These are phyloP conservation scores for Ramaria sp. DNA, from an alignment of 768 basidiomycete genomes.

Conservation along the genomic window DNA sequence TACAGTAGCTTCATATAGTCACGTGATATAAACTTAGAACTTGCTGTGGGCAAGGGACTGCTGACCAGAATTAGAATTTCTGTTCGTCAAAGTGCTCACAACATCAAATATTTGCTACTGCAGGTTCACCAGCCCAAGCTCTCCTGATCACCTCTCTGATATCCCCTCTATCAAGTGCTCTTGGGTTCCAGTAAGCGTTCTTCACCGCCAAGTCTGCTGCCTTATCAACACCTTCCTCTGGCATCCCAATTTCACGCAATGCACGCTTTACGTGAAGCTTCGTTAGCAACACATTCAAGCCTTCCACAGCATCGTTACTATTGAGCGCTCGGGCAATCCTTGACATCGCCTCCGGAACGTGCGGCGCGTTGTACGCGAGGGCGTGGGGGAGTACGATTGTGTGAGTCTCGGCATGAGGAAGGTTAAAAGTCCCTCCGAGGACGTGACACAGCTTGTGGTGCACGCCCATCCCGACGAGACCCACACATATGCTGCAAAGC, in stretches of 20 bases:
- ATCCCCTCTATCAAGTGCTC: constrained; percentile 25
- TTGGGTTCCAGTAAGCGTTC: constrained; percentile 30
- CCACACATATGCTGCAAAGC: constrained; percentile 25
- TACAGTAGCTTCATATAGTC: neutral
- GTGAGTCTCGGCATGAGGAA: constrained; percentile 32
- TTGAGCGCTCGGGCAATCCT: constrained; percentile 24
- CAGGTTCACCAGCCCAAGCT: constrained; percentile 22
- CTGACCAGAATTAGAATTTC: too few species aligned
- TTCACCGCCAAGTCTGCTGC: constrained; percentile 27
- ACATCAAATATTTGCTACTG: constrained; percentile 15
- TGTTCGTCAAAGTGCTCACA: too few species aligned
- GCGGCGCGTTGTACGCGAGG: constrained; percentile 29
- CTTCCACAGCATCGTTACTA: constrained; percentile 17
- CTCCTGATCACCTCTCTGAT: constrained; percentile 20
- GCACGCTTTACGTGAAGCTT: constrained; percentile 22
- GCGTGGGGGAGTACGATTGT: constrained; percentile 32
- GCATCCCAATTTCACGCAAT: constrained; percentile 29
- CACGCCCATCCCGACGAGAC: constrained; percentile 25
- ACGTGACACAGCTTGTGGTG: constrained; percentile 33
- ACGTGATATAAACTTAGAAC: neutral
- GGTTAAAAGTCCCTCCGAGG: constrained; percentile 28
- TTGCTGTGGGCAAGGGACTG: too few species aligned
- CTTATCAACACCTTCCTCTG: constrained; percentile 27
- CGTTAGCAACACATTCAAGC: constrained; percentile 18
- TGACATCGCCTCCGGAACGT: constrained; percentile 21